phyloP scores from a whole-genome alignment of 2,329 filamentous ascomycete species.

The Hypoxylon sp. region DNA sequence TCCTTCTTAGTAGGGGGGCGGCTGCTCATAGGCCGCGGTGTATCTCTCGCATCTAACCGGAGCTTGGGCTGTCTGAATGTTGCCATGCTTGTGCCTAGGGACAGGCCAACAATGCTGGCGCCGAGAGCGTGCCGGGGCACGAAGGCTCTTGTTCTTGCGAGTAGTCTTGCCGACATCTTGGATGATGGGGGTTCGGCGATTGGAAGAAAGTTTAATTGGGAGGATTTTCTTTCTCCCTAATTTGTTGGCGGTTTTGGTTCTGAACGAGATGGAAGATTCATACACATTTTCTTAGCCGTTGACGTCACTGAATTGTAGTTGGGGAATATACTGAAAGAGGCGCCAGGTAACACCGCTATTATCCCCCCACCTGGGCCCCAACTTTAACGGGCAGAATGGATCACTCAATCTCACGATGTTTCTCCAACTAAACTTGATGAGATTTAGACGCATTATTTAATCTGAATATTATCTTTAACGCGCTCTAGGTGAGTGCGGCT shows the following conservation, averaged over 20 bases:
- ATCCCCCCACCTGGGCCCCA: slow-evolving; percentile 23
- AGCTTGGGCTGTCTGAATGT: slow-evolving; percentile 39
- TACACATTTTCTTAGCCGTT: slow-evolving; percentile 21
- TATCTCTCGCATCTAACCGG: slow-evolving; percentile 42
- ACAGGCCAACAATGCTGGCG: slow-evolving; percentile 51
- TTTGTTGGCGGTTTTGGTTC: background rate
- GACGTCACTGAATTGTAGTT: slow-evolving; percentile 32
- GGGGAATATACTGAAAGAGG: background rate
- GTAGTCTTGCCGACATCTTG: slow-evolving; percentile 42
- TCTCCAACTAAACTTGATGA: background rate
- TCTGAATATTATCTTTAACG: slow-evolving; percentile 20
- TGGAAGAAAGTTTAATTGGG: background rate
- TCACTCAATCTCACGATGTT: background rate
- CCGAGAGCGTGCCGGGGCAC: slow-evolving; percentile 48
- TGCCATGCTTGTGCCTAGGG: slow-evolving; percentile 50
- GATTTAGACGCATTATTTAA: background rate
- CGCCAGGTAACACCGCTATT: slow-evolving; percentile 1
- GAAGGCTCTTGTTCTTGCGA: slow-evolving; percentile 33
- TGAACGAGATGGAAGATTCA: slow-evolving; percentile 16
- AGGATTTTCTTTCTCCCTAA: no score
- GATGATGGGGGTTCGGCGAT: background rate
- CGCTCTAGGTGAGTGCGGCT: slow-evolving; percentile 1
- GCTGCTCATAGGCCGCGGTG: slow-evolving; percentile 34
- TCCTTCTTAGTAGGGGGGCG: slow-evolving; percentile 26
- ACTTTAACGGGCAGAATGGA: no score